Conservation (phyloP, 805 yeast genomes). For the Lipomyces mesembrius region DNA sequence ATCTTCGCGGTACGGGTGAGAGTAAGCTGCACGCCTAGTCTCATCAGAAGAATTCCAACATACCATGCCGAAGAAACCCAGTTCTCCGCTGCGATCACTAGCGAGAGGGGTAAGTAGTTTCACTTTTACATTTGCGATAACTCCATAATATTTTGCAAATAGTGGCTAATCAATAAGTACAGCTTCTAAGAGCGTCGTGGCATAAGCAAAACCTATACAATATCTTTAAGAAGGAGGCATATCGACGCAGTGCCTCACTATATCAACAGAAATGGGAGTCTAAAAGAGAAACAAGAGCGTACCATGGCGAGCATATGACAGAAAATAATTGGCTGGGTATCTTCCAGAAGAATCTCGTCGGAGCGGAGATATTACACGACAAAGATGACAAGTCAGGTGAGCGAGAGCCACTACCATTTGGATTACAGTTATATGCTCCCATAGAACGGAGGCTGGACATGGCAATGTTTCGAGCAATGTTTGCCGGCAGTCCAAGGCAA, state of each 20-base stretch:
- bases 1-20: neutral
- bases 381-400: slow-evolving; percentile 32
- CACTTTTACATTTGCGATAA: neutral
- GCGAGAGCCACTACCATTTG: slow-evolving; percentile 66
- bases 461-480: slow-evolving; percentile 88
- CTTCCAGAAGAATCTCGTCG: slow-evolving; percentile 71
- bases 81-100: slow-evolving; percentile 30
- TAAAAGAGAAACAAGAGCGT: slow-evolving; percentile 88
- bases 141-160: neutral
- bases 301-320: slow-evolving; percentile 92
- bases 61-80: slow-evolving; percentile 28
- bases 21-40: neutral
- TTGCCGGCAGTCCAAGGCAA: slow-evolving; percentile 91
- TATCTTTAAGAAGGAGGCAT: slow-evolving; percentile 64
- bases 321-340: slow-evolving; percentile 78
- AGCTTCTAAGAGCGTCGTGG: slow-evolving; percentile 77
- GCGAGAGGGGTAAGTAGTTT: slow-evolving; percentile 30
- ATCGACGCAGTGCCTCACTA: slow-evolving; percentile 65
- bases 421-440: slow-evolving; percentile 84
- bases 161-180: neutral
- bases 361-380: slow-evolving; percentile 53
- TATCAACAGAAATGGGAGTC: slow-evolving; percentile 92
- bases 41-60: neutral
- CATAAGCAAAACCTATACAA: slow-evolving; percentile 91
- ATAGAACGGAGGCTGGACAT: slow-evolving; percentile 87